Evolutionary conservation across 108 stramenopile species (phyloP), one percentile per base, ranked within the genome.

Genomic region (Cylindrotheca fusiformis): DNA sequence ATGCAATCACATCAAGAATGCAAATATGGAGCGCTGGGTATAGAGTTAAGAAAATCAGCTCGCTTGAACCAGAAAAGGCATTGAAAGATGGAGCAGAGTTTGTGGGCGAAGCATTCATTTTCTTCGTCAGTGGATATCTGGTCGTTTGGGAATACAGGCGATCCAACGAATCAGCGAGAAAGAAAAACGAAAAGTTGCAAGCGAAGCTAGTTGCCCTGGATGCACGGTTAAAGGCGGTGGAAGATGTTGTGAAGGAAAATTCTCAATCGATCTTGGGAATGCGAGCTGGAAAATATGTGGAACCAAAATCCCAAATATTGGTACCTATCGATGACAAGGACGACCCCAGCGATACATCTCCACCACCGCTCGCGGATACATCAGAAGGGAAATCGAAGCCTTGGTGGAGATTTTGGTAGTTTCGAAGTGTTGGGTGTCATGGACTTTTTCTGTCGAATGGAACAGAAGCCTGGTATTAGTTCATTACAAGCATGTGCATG

Each of bases 1-100:
- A 94, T 64, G 55, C 69, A 19, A 20, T 90, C 3, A 75, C 89
- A 3, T 83, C 85, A 21, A 70, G 87, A 50, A 88, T 94, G 89
- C 85, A 87, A 51, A 94, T 94, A 58, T 90, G 88, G 88, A 81
- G 82, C 10, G 75, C 82, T 25, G 92, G 92, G 23, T 90, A 86
- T 67, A 76, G 69, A 51, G 89, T 94, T 1, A 75, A 85, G 52
- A 67, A 58, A 20, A 90, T 94, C 32, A 79, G 67, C 32, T 69
- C 76, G 29, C 55, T 94, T 32, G 89, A 90, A 57, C 77, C 86
- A 23, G 77, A 81, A 28, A 77, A 77, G 51, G 92, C 92, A 1
- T 46, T 94, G 20, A 69, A 78, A 41, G 69, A 70, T 20, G 92
- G 92, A 18, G 92, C 92, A 2, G 92, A 94, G 28, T 77, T 94